Conservation (phyloP, 1,284 basidiomycete species). For the Ustilago vetiveriae region DNA sequence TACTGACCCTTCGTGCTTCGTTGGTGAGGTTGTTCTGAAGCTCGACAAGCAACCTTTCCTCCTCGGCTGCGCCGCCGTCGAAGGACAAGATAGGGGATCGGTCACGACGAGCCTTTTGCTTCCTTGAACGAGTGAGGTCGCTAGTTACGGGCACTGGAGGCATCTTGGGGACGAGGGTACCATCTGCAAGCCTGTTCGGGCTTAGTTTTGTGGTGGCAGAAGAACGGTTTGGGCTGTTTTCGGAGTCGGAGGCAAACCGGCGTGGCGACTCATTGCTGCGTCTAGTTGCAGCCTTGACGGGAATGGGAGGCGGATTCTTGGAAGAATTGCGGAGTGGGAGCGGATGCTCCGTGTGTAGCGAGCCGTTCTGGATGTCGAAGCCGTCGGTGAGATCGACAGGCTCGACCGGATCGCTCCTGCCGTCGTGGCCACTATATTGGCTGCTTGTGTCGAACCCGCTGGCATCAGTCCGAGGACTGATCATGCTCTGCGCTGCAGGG, state of each 20-base stretch:
- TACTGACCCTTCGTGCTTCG: conserved; percentile 38
- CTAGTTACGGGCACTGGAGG: conserved; percentile 42
- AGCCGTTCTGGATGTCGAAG: conserved; percentile 17
- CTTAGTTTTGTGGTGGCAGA: not conserved
- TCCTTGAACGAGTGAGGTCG: conserved; percentile 16
- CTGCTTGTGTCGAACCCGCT: conserved; percentile 41
- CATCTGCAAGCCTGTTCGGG: conserved; percentile 34
- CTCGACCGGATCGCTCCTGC: conserved; percentile 1
- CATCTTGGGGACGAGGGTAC: conserved; percentile 51
- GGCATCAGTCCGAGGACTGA: conserved; percentile 30
- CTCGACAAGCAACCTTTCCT: conserved; percentile 42
- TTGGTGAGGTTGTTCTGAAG: conserved; percentile 27
- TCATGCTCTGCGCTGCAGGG: conserved; percentile 22
- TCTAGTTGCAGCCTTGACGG: conserved; percentile 28
- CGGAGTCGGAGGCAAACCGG: conserved; percentile 3
- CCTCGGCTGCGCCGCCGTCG: conserved; percentile 52
- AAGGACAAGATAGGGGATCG: conserved; percentile 54
- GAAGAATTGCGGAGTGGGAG: conserved; percentile 29
- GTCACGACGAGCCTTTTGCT: conserved; percentile 31
- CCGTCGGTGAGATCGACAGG: conserved; percentile 10
- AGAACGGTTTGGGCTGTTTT: not conserved
- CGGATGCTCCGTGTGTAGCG: not conserved
- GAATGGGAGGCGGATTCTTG: conserved; percentile 18
- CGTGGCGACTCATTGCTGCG: conserved; percentile 29
- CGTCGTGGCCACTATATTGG: conserved; percentile 34